phyloP scores from a whole-genome alignment of 805 yeast genomes.

The Saccharomycopsis babjevae region DNA sequence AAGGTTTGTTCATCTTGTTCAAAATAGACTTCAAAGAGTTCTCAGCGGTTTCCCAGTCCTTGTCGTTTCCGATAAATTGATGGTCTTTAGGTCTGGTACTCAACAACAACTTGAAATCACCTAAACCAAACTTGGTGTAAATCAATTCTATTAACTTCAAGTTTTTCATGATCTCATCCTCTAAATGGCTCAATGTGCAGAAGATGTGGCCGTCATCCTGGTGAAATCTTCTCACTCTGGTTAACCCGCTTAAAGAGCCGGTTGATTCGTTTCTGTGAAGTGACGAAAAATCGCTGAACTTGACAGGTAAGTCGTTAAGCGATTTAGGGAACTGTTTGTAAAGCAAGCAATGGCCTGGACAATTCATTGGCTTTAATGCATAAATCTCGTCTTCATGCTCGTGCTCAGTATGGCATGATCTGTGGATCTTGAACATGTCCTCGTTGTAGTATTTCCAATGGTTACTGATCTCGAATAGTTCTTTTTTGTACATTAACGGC shows the following conservation, averaged over 20 bases:
- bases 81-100: constrained; percentile 79
- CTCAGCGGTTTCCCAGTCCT: constrained; percentile 83
- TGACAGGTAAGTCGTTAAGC: constrained; percentile 75
- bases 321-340: constrained; percentile 69
- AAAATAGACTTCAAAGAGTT: constrained; percentile 49
- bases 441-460: constrained; percentile 94
- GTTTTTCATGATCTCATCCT: constrained; percentile 60
- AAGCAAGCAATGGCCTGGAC: constrained; percentile 90
- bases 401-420: constrained; percentile 24
- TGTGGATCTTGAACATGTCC: constrained; percentile 86
- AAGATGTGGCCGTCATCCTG: constrained; percentile 98
- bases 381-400: constrained; percentile 35
- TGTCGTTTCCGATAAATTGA: constrained; percentile 57
- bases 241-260: constrained; percentile 87
- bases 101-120: constrained; percentile 49
- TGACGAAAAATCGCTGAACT: constrained; percentile 83
- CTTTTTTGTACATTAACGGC: constrained; percentile 75
- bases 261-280: constrained; percentile 91
- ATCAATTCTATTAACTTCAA: constrained; percentile 65
- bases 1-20: constrained; percentile 40
- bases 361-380: constrained; percentile 91
- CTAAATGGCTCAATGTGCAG: constrained; percentile 71
- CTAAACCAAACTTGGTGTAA: constrained; percentile 58
- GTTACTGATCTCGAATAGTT: constrained; percentile 84
- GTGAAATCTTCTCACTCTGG: constrained; percentile 89